Percentiles rank a stretch among this genome's conserved stretches.
These are phyloP conservation scores for Talaromyces sp. DNA, from an alignment of 2,329 filamentous ascomycete genomes.

Conservation along the genomic window DNA sequence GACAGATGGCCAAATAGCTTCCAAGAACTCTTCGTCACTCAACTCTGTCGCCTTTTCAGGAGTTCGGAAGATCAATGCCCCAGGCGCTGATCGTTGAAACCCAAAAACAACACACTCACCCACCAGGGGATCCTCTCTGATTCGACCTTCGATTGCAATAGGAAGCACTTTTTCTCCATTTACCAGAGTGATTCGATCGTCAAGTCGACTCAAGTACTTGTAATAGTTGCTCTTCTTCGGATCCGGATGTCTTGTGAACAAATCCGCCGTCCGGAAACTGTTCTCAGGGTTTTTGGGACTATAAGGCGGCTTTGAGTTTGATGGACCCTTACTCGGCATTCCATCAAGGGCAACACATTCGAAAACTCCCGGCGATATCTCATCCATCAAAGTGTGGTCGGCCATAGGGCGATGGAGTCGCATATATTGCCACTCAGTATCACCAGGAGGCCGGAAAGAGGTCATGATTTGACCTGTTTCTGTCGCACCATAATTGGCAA, in stretches of 20 bases:
- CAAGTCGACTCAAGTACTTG: constrained; percentile 12
- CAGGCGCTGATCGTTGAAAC: constrained; percentile 13
- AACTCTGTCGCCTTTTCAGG: constrained; percentile 39
- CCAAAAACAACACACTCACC: constrained; percentile 13
- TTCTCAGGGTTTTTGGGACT: constrained; percentile 30
- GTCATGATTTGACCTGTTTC: constrained; percentile 60
- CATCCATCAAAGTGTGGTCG: constrained; percentile 38
- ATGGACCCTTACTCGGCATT: constrained; percentile 35
- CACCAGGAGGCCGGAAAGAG: constrained; percentile 47
- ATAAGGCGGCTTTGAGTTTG: constrained; percentile 25
- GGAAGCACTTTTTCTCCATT: constrained; percentile 19
- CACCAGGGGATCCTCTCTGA: constrained; percentile 10
- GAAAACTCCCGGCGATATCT: constrained; percentile 27
- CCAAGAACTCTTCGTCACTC: constrained; percentile 41
- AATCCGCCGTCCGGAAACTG: constrained; percentile 46
- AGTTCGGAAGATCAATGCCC: constrained; percentile 45
- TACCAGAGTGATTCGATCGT: constrained; percentile 11
- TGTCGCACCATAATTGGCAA: constrained; percentile 55
- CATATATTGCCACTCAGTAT: constrained; percentile 59
- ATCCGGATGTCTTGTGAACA: constrained; percentile 41
- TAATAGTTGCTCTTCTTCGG: constrained; percentile 30
- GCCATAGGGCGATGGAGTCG: constrained; percentile 35
- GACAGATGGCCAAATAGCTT: constrained; percentile 46
- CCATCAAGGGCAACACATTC: constrained; percentile 32
- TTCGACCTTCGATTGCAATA: constrained; percentile 12